A percentile compares a stretch with the other conserved stretches of the same genome.
Conservation (phyloP, 495 filamentous ascomycete genomes). For the Apodospora peruviana region DNA sequence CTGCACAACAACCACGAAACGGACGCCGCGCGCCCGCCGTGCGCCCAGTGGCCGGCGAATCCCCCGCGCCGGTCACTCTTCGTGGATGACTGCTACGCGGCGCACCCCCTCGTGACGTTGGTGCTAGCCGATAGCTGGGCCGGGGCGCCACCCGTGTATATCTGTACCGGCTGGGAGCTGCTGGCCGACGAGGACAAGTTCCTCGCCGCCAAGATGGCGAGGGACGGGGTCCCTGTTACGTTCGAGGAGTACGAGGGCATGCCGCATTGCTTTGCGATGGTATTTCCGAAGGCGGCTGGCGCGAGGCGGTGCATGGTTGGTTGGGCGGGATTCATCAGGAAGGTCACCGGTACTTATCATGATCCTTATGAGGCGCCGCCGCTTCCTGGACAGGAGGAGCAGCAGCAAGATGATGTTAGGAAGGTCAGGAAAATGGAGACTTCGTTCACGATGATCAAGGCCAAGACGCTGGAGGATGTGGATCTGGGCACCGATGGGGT, state of each 20-base stretch:
- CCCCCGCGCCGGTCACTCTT: slow-evolving; percentile 70
- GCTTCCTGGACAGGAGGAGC: too few species aligned
- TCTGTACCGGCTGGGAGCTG: slow-evolving; percentile 74
- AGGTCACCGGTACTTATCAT: slow-evolving; percentile 40
- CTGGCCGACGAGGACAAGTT: slow-evolving; percentile 67
- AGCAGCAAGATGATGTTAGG: slow-evolving; percentile 15
- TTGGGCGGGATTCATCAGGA: slow-evolving; percentile 53
- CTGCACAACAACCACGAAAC: slow-evolving; percentile 25
- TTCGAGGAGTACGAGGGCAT: slow-evolving; percentile 79
- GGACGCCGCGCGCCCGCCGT: slow-evolving; percentile 40
- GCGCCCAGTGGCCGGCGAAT: slow-evolving; percentile 63
- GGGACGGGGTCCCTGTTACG: slow-evolving; percentile 58
- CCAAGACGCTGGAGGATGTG: slow-evolving; percentile 49
- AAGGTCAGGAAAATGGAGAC: slow-evolving; percentile 26
- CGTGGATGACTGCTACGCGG: slow-evolving; percentile 52
- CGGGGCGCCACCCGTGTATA: slow-evolving; percentile 62
- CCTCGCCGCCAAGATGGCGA: slow-evolving; percentile 52
- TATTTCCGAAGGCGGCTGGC: slow-evolving; percentile 50
- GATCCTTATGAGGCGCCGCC: too few species aligned
- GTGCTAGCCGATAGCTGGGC: slow-evolving; percentile 65
- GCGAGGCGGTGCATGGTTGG: slow-evolving; percentile 48
- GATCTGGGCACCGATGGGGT: slow-evolving; percentile 47
- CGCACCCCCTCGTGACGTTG: slow-evolving; percentile 73
- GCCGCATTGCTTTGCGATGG: slow-evolving; percentile 76
- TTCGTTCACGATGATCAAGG: slow-evolving; percentile 47